Base-by-base conservation (phyloP, 2,329 filamentous ascomycete species). In the Cytospora schulzeri region DNA sequence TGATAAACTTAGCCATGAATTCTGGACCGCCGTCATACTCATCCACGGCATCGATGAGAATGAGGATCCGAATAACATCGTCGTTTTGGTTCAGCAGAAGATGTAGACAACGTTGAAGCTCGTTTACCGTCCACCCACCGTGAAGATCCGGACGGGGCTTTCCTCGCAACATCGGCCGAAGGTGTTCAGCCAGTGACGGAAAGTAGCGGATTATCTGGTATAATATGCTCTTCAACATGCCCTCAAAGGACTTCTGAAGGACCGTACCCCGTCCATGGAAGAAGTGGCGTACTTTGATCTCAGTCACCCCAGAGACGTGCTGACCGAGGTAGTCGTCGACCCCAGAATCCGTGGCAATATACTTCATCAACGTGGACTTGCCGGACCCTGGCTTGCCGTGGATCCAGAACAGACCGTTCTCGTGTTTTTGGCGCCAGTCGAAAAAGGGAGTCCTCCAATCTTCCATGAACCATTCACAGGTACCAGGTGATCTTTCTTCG, bases 241-340 rank as follows among this genome's bases (percentile, higher is more conserved):
- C 59, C n/a, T 62, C 59, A 29, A 62, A 56, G n/a, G 59, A 62
- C 51, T 62, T 62, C 45, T 62, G 59, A 4, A 62, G 38, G 5
- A 29, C 1, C 2, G 38, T 55, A 9, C 59, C 59, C 26, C 52
- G 59, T 8, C 19, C 29, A 52, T 55, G 38, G 22, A 62, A 62
- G 51, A 55, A 62, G 14, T 38, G 35, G 12, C 52, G 59, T n/a
- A 38, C 11, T 24, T 41, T 26, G n/a, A 57, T 57, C 1, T n/a
- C 31, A 9, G 38, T 41, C 14, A 41, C 3, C 12, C 15, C 17
- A 41, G 38, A 4, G 38, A 19, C 17, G 15, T 19, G 38, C 15
- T 38, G 35, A 38, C 6, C 12, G 11, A 54, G 31, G 8, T 45
- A 26, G 2, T 48, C 26, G 1, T 26, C 35, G 22, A 35, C 50